Evolutionary conservation across 768 basidiomycete genomes (phyloP).

Genomic region (Trametopsis cervina): DNA sequence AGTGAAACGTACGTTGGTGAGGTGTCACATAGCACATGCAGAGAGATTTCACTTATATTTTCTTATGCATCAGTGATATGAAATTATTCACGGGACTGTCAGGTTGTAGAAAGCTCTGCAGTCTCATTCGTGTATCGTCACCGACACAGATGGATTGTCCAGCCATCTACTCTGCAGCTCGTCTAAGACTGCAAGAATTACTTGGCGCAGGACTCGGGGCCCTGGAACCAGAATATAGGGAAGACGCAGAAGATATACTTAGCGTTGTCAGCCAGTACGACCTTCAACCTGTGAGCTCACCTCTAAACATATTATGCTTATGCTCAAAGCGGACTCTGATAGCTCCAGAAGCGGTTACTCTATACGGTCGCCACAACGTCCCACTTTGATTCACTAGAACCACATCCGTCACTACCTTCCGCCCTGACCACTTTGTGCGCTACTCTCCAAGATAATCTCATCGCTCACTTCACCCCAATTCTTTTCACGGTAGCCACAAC

Average conservation of each 20-base stretch:
- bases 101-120: neutral
- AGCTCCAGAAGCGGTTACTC: constrained; percentile 54
- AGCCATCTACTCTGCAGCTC: constrained; percentile 38
- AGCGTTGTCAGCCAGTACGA: constrained; percentile 41
- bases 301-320: constrained; percentile 3
- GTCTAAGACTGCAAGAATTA: constrained; percentile 35
- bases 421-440: constrained; percentile 24
- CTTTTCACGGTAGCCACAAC: constrained; percentile 59
- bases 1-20: constrained; percentile 53
- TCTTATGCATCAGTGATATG: neutral
- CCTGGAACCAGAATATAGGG: constrained; percentile 27
- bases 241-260: constrained; percentile 47
- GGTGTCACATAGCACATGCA: constrained; percentile 2
- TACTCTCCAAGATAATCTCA: constrained; percentile 30
- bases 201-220: constrained; percentile 33
- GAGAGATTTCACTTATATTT: neutral
- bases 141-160: constrained; percentile 53
- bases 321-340: neutral
- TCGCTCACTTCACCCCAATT: constrained; percentile 64
- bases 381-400: constrained; percentile 42
- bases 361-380: constrained; percentile 57
- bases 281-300: constrained; percentile 38
- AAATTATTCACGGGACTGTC: neutral
- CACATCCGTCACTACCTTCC: constrained; percentile 16
- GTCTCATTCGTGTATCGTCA: constrained; percentile 49